Base-by-base conservation (phyloP, 768 basidiomycete species). In the Xanthoconium stramineum region DNA sequence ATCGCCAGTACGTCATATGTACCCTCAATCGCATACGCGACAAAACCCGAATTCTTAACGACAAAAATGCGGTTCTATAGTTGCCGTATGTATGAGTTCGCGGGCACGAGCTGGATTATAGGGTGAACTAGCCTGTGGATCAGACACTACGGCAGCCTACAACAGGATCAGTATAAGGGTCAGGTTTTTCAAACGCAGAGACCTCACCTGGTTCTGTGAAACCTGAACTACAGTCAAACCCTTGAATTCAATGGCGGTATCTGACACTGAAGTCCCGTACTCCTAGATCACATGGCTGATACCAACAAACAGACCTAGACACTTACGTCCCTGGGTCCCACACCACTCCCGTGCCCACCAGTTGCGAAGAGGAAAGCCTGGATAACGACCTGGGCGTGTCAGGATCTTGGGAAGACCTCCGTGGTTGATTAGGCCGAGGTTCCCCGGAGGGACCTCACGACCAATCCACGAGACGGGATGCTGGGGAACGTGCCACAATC, bases 151-250 rank as follows among this genome's bases (percentile, higher is more conserved):
- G 0, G 89, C 89, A 3, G 87, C 76, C 73, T 76, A 12, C 5
- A 33, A 29, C 15, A 17, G 32, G 1, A 35, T 59, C 17, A 42
- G 30, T 38, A 30, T 24, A 5, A 60, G 33, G 40, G 11, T 42
- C 35, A 28, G 48, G 13, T 2, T 24, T 38, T 44, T 43, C 9
- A 8, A 40, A 56, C 51, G 30, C 0, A 3, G 12, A 14, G 24
- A 50, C 56, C 57, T 52, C 46, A 72, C 87, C 65, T 86, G 84
- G 65, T 93, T 93, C 75, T 92, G 91, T 1, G 88, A 88, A 20
- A 92, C 91, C 65, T 93, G 91, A 0, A 93, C 89, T n/a, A 89
- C 78, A 0, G 87, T 90, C 57, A 93, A 73, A 48, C 91, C 91
- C 47, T 84, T 79, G 68, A 91, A 91, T 59, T 86, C 83, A 46